These are phyloP conservation scores for Mallotus repandus DNA, from an alignment of 441 rosid species.

Conservation along the genomic window DNA sequence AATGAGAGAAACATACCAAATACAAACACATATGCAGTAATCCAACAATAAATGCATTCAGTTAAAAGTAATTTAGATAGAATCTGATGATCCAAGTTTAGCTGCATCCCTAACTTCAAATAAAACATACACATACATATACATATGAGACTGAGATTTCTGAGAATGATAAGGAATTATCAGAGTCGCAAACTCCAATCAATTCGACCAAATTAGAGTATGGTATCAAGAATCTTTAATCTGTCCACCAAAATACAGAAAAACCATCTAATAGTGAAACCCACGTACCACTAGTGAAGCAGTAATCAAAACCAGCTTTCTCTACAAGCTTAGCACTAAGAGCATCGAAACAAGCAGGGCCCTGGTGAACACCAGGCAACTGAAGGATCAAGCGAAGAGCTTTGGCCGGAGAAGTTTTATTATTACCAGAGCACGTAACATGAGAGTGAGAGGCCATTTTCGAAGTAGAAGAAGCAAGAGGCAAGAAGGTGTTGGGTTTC, in stretches of 20 bases:
- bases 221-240: not conserved
- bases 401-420: slow-evolving; percentile 45
- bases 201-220: not conserved
- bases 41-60: too few species aligned
- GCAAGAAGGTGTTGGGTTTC: too few species aligned
- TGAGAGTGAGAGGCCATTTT: not conserved
- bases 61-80: too few species aligned
- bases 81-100: not conserved
- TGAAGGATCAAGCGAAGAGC: slow-evolving; percentile 59
- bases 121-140: too few species aligned
- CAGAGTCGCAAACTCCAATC: not conserved
- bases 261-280: not conserved
- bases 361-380: slow-evolving; percentile 79
- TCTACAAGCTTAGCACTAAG: slow-evolving; percentile 87
- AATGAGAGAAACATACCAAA: not conserved
- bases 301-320: slow-evolving; percentile 72
- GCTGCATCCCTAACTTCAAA: too few species aligned
- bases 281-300: slow-evolving; percentile 69
- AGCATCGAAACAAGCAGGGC: slow-evolving; percentile 96
- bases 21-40: not conserved
- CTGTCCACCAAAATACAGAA: not conserved
- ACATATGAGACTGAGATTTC: not conserved
- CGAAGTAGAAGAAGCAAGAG: not conserved
- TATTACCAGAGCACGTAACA: slow-evolving; percentile 15
- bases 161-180: not conserved